phyloP scores from a whole-genome alignment of 2,329 filamentous ascomycete genomes.

The Neospermospora avenae region DNA sequence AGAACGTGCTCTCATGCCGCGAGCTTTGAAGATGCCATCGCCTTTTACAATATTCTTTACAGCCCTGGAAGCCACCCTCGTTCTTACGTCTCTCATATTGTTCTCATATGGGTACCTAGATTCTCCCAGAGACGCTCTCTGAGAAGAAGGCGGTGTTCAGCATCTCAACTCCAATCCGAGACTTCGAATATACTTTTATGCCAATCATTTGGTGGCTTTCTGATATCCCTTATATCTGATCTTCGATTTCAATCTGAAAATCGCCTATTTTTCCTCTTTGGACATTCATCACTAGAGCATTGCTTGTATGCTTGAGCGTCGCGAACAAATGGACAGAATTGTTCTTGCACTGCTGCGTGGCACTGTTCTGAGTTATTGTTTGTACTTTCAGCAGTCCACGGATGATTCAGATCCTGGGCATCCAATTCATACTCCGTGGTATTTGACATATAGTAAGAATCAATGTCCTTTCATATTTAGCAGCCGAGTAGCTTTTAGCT shows the following conservation, averaged over 20 bases:
- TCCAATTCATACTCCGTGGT: slow-evolving; percentile 2
- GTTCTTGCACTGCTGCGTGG: not conserved
- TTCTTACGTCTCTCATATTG: not conserved
- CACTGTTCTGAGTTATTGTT: not conserved
- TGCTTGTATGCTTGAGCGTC: not conserved
- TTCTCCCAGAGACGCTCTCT: slow-evolving; percentile 4
- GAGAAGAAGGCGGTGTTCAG: slow-evolving; percentile 11
- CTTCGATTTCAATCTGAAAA: not conserved
- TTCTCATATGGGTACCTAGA: slow-evolving; percentile 9
- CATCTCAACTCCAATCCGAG: slow-evolving; percentile 17
- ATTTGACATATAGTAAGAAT: slow-evolving; percentile 5
- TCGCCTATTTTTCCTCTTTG: not conserved
- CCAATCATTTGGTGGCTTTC: slow-evolving; percentile 13
- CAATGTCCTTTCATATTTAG: too few relatives aligned
- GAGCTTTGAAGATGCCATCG: not conserved
- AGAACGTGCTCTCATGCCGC: not conserved
- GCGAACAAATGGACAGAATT: not conserved
- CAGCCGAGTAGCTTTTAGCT: too few relatives aligned
- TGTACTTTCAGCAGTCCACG: not conserved
- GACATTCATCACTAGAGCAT: not conserved
- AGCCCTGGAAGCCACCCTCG: not conserved
- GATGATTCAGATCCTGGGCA: slow-evolving; percentile 1
- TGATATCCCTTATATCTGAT: slow-evolving; percentile 12
- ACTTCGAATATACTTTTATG: slow-evolving; percentile 14
- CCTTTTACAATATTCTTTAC: not conserved